Evolutionary conservation across 441 rosid genomes (phyloP).

Genomic region (Geranium incanum): DNA sequence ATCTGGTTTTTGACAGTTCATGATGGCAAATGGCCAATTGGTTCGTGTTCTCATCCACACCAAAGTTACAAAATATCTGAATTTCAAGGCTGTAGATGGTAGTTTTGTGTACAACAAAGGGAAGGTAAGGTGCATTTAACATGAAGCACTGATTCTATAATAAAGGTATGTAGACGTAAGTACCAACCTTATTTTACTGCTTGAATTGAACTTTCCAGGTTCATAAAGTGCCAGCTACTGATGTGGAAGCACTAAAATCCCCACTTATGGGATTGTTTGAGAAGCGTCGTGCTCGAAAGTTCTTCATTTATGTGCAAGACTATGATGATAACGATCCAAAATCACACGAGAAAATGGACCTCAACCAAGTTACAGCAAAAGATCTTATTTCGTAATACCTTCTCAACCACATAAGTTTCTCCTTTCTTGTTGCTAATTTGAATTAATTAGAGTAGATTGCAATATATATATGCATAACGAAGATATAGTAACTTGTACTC

Average conservation of each 20-base stretch:
- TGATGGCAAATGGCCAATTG: slow-evolving; percentile 61
- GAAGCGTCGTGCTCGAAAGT: slow-evolving; percentile 66
- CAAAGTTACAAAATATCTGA: slow-evolving; percentile 63
- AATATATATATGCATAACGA: neutral
- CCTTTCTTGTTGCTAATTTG: neutral
- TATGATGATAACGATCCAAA: slow-evolving; percentile 66
- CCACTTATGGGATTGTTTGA: slow-evolving; percentile 68
- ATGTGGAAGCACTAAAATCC: slow-evolving; percentile 64
- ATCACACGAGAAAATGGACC: slow-evolving; percentile 62
- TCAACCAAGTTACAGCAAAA: slow-evolving; percentile 57
- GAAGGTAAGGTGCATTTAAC: slow-evolving; percentile 29
- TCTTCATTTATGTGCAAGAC: slow-evolving; percentile 68
- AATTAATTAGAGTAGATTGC: neutral
- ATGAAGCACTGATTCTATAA: too few relatives aligned
- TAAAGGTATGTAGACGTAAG: neutral
- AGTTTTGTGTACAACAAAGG: slow-evolving; percentile 67
- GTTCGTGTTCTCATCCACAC: slow-evolving; percentile 64
- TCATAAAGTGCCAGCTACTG: slow-evolving; percentile 66
- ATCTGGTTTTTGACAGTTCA: slow-evolving; percentile 32
- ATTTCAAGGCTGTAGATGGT: slow-evolving; percentile 69
- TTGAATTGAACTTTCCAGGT: slow-evolving; percentile 27
- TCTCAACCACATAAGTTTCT: slow-evolving; percentile 9
- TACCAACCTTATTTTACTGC: neutral
- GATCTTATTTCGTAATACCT: slow-evolving; percentile 47
- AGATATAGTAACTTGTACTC: neutral